Evolutionary conservation across 306 rosid species (phyloP).

Genomic region (Acacia crassicarpa): DNA sequence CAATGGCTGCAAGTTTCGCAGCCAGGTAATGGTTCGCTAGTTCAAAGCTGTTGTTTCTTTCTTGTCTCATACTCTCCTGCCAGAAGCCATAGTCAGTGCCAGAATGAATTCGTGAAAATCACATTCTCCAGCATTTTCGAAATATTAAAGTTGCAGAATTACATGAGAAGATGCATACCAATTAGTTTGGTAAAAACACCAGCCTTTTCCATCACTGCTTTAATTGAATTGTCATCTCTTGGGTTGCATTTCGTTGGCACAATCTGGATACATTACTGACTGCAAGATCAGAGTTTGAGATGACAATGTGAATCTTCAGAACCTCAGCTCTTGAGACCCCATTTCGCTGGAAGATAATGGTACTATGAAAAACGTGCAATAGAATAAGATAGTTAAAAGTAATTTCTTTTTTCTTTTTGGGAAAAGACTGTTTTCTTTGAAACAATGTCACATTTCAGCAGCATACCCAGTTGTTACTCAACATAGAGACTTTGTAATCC

Average conservation of each 20-base stretch:
- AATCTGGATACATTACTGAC: conserved; percentile 49
- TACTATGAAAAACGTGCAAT: conserved; percentile 14
- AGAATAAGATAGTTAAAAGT: background rate
- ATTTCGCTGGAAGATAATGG: conserved; percentile 65
- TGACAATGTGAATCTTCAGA: conserved; percentile 92
- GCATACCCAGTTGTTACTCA: conserved; percentile 90
- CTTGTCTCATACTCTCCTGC: conserved; percentile 96
- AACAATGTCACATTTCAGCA: conserved; percentile 3
- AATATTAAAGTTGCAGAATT: conserved; percentile 20
- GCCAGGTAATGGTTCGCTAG: conserved; percentile 90
- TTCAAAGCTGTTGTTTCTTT: conserved; percentile 76
- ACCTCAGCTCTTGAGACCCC: conserved; percentile 94
- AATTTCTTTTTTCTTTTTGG: too few relatives aligned
- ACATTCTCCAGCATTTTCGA: conserved; percentile 5
- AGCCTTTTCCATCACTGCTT: conserved; percentile 96
- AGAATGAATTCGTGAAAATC: conserved; percentile 26
- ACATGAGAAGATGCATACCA: conserved; percentile 50
- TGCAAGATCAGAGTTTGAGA: conserved; percentile 70
- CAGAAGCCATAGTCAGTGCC: conserved; percentile 30
- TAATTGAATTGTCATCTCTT: conserved; percentile 83
- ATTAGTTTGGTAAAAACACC: conserved; percentile 89
- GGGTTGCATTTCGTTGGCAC: conserved; percentile 97
- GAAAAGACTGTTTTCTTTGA: background rate
- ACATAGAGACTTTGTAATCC: conserved; percentile 97
- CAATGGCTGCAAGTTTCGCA: too few relatives aligned